Base-by-base conservation (phyloP, 441 rosid genomes). In the Gossypium aridum region DNA sequence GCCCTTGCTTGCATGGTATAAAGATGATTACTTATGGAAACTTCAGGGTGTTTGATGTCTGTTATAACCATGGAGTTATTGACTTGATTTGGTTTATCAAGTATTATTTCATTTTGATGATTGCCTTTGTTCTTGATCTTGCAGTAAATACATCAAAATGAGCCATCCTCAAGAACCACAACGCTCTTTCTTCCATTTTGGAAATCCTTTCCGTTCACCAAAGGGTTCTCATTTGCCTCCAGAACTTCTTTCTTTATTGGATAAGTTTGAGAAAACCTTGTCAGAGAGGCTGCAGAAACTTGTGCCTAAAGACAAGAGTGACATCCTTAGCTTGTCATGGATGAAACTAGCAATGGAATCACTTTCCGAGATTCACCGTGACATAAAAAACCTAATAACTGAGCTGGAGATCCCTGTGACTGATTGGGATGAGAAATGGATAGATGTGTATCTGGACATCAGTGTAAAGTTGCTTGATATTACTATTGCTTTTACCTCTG, bases 341-440 rank as follows among this genome's bases (percentile, higher is more conserved):
- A 89, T 93, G 99, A 87, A 80, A 60, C 80, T 70, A 59, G 97
- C 98, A 0, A 90, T 87, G 94, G 90, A 85, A 54, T 86, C 90
- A n/a, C 91, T 95, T 45, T 85, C 90, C 17, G 87, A 88, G 75
- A 87, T 91, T 23, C 98, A 93, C 34, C 66, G 83, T n/a, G 84
- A 75, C 82, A 83, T 93, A 71, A 89, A 93, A 75, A 71, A 76
- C n/a, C 89, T 95, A 22, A 89, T 95, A 63, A 84, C 92, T 2
- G 89, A 82, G 63, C 89, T 95, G 0, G 92, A 89, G 86, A 91
- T 93, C 67, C 97, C 96, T 12, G 89, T 93, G 2, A 80, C 88
- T 20, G 92, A 91, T 60, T 95, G 99, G 99, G 97, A 95, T 64
- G 95, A 90, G 71, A 87, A 93, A 49, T 91, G 99, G 98, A 86